Conservation (phyloP, 2,329 filamentous ascomycete species). For the Tolypocladium tundrense region DNA sequence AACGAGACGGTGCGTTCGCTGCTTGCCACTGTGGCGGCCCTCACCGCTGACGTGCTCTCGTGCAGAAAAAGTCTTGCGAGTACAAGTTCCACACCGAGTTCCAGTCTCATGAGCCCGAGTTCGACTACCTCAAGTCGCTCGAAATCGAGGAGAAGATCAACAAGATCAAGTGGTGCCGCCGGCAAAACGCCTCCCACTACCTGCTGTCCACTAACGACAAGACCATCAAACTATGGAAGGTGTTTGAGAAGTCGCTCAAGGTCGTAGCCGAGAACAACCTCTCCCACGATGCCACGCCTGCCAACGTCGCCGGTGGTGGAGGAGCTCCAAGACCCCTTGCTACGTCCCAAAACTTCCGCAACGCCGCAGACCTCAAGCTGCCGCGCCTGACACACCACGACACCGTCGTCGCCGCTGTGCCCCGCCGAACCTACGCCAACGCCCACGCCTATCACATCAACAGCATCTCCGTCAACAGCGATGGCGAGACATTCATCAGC, state of each 20-base stretch:
- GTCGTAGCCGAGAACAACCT: slow-evolving; percentile 98
- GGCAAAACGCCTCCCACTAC: slow-evolving; percentile 97
- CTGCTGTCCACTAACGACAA: slow-evolving; percentile 98
- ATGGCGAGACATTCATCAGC: slow-evolving; percentile 98
- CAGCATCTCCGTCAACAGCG: slow-evolving; percentile 99
- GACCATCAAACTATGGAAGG: slow-evolving; percentile 99
- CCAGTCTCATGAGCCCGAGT: slow-evolving; percentile 98
- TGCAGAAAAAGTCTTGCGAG: slow-evolving; percentile 98
- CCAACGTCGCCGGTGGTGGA: slow-evolving; percentile 61
- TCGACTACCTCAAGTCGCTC: slow-evolving; percentile 97
- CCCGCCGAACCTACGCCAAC: slow-evolving; percentile 92
- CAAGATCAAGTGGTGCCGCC: slow-evolving; percentile 99
- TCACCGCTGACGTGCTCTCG: background rate
- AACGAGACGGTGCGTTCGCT: slow-evolving; percentile 74
- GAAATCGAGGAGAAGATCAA: slow-evolving; percentile 99
- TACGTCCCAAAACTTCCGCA: slow-evolving; percentile 66
- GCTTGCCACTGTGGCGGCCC: background rate
- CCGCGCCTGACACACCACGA: slow-evolving; percentile 96
- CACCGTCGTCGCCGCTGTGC: slow-evolving; percentile 93
- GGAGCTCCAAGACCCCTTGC: slow-evolving; percentile 61
- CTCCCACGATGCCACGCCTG: slow-evolving; percentile 83
- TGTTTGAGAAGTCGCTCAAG: slow-evolving; percentile 98
- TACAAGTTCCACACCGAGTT: slow-evolving; percentile 99
- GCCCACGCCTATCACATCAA: slow-evolving; percentile 99
- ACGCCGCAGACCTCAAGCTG: slow-evolving; percentile 75